Conservation (phyloP, 805 yeast species). For the Ascoidea asiatica region DNA sequence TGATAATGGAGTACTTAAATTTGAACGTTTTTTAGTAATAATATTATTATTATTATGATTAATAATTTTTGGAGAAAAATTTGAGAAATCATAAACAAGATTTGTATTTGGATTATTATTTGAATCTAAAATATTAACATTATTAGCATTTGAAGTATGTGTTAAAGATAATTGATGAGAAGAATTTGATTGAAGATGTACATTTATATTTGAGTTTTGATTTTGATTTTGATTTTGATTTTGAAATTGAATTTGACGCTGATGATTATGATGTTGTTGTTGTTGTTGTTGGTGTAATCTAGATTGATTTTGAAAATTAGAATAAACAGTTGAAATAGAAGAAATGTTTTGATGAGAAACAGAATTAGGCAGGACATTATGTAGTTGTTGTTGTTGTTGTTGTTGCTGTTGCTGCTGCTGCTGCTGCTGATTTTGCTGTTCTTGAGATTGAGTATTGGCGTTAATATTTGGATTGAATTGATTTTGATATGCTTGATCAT, state of each 20-base stretch:
- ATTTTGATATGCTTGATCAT: too few species aligned
- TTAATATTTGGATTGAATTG: too few species aligned
- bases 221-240: slow-evolving; percentile 1
- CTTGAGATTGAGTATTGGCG: too few species aligned
- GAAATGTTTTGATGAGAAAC: slow-evolving; percentile 1
- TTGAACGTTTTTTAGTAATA: too few species aligned
- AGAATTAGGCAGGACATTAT: neutral
- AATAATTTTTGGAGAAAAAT: slow-evolving; percentile 1
- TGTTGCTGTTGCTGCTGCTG: slow-evolving; percentile 1
- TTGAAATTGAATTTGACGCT: slow-evolving; percentile 1
- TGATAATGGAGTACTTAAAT: too few species aligned
- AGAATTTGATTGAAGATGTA: neutral
- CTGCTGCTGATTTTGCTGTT: too few species aligned
- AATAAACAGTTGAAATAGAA: too few species aligned
- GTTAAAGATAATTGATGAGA: neutral
- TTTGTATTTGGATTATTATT: slow-evolving; percentile 1
- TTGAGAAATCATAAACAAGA: neutral
- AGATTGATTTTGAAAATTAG: too few species aligned
- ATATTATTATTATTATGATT: too few species aligned
- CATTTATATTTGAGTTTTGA: neutral
- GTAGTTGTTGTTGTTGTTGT: neutral
- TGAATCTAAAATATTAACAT: neutral
- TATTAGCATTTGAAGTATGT: neutral
- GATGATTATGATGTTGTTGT: slow-evolving; percentile 1
- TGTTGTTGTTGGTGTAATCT: slow-evolving; percentile 2